Base-by-base conservation (phyloP, 2,329 filamentous ascomycete species). In the Fonsecaea pedrosoi region DNA sequence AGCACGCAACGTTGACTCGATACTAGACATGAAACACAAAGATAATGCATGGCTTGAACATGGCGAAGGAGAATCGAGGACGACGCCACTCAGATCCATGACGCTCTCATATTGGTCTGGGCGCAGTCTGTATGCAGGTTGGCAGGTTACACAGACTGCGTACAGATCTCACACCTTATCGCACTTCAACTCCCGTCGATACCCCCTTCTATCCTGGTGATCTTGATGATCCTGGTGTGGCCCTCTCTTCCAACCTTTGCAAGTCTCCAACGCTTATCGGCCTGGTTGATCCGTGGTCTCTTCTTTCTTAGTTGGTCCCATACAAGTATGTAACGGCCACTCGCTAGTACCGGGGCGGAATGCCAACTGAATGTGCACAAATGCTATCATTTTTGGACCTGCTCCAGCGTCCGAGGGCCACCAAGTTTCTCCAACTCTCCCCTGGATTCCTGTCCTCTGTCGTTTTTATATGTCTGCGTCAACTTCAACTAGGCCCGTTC, bases 71-170 rank as follows among this genome's bases (percentile, higher is more conserved):
- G 62, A 64, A 54, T 66, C 62, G 42, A 64, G 60, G 40, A 61
- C 21, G 42, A 50, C 62, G 68, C 65, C 68, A 70, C 60, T 38
- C 60, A 64, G 68, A 68, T 68, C 68, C 65, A 68, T 66, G 66
- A 68, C 60, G 65, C 68, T 12, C 40, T 62, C 50, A 70, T 45
- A 68, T 70, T 68, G 65, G 63, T 30, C 35, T 60, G 38, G 37
- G 37, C 40, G 40, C 40, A 42, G 13, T 37, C 35, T 37, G 7
- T 5, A 12, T 5, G 25, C 25, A 25, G 25, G 25, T 25, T 25
- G 25, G 2, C 25, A 25, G 25, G 25, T 25, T 25, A 25, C 25
- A 25, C 25, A 37, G 10, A 1, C 35, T 37, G 35, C 35, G 35
- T 12, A 5, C 13, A 42, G 40, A 42, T 42, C 40, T 42, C 40